phyloP scores from a whole-genome alignment of 2,329 filamentous ascomycete species.

The Achaetomium macrosporum region DNA sequence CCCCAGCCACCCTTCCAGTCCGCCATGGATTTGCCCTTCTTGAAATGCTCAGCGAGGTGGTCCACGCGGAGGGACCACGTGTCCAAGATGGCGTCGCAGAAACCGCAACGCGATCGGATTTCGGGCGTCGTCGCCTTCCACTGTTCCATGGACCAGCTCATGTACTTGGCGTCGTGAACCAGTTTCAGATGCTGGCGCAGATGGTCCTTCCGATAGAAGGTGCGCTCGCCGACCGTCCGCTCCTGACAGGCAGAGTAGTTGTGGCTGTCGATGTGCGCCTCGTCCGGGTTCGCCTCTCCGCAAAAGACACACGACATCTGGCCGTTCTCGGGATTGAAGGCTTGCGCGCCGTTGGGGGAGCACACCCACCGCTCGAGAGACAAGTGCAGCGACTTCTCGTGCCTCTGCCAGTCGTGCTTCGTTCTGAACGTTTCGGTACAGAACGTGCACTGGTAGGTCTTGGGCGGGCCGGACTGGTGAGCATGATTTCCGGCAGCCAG shows the following conservation, averaged over 20 bases:
- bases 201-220: constrained; percentile 62
- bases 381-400: constrained; percentile 61
- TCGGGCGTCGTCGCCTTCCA: constrained; percentile 57
- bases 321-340: constrained; percentile 55
- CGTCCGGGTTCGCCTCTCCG: constrained; percentile 47
- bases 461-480: constrained; percentile 36
- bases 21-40: constrained; percentile 59
- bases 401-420: constrained; percentile 65
- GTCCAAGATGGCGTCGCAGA: constrained; percentile 57
- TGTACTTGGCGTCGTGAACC: constrained; percentile 57
- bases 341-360: constrained; percentile 50
- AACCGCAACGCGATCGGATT: constrained; percentile 59
- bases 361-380: constrained; percentile 64
- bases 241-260: constrained; percentile 62
- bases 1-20: constrained; percentile 68
- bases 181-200: constrained; percentile 60
- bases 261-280: constrained; percentile 52
- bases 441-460: constrained; percentile 62
- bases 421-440: constrained; percentile 63
- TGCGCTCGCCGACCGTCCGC: constrained; percentile 54
- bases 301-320: constrained; percentile 55
- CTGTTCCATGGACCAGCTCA: constrained; percentile 57
- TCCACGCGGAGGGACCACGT: constrained; percentile 57
- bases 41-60: constrained; percentile 63
- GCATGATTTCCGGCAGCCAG: constrained; percentile 20